A percentile compares a stretch with the other conserved stretches of the same genome.
Evolutionary conservation across 2,329 filamentous ascomycete species (phyloP).

Genomic region (Capronia americana): DNA sequence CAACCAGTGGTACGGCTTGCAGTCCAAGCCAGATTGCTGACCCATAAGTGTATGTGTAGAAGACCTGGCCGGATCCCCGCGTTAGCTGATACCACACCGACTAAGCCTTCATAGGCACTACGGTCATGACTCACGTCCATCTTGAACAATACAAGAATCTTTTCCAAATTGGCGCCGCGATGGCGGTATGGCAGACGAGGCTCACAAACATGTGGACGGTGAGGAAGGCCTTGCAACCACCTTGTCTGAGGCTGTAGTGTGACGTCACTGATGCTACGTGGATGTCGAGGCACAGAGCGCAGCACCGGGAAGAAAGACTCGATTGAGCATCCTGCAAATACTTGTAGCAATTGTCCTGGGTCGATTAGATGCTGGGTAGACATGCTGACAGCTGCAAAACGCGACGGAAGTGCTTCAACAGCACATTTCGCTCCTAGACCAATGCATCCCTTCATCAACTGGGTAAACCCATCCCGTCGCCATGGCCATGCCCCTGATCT

Average conservation of each 20-base stretch:
- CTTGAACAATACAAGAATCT: neutral
- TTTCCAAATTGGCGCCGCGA: neutral
- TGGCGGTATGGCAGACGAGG: neutral
- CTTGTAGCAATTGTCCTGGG: conserved; percentile 2
- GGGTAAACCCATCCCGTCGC: conserved; percentile 19
- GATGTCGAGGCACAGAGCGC: neutral
- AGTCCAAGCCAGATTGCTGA: conserved; percentile 53
- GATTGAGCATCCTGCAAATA: neutral
- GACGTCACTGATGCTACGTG: neutral
- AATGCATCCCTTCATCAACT: conserved; percentile 23
- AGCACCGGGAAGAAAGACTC: neutral
- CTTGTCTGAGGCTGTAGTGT: neutral
- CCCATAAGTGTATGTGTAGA: conserved; percentile 53
- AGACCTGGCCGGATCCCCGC: conserved; percentile 45
- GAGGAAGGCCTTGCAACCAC: neutral
- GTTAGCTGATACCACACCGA: conserved; percentile 1
- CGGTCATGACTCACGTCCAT: conserved; percentile 28
- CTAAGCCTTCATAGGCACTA: neutral
- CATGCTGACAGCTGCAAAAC: conserved; percentile 16
- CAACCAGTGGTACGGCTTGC: conserved; percentile 61
- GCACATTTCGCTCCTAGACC: conserved; percentile 28
- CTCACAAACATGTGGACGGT: neutral
- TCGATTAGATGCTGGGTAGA: conserved; percentile 8
- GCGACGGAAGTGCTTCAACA: conserved; percentile 23
- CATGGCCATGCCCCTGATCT: conserved; percentile 13